Conservation (phyloP, 495 filamentous ascomycete species). For the Evansstolkia leycettana region DNA sequence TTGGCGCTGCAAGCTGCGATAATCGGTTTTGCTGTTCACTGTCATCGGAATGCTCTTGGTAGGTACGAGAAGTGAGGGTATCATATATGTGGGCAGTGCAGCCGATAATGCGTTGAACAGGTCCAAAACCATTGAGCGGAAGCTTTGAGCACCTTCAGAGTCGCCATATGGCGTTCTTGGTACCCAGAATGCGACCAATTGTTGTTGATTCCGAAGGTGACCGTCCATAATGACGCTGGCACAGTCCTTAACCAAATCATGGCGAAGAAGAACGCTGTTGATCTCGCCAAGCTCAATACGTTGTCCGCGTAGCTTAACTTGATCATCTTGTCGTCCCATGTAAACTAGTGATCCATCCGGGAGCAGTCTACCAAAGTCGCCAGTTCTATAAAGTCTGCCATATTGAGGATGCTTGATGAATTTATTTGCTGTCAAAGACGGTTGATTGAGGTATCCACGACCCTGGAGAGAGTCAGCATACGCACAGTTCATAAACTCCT, state of each 20-base stretch:
- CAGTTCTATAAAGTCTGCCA: conserved; percentile 59
- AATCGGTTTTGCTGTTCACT: conserved; percentile 51
- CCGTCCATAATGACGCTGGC: conserved; percentile 35
- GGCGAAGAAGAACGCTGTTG: conserved; percentile 37
- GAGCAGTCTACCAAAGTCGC: conserved; percentile 60
- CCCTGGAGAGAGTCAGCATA: conserved; percentile 13
- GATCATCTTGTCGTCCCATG: conserved; percentile 44
- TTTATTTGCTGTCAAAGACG: conserved; percentile 39
- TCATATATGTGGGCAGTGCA: conserved; percentile 51
- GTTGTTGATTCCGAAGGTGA: conserved; percentile 15
- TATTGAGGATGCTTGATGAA: conserved; percentile 53
- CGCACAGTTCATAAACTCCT: background rate
- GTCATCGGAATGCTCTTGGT: conserved; percentile 52
- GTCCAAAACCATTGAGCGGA: conserved; percentile 11
- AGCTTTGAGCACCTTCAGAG: conserved; percentile 1
- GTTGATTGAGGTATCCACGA: conserved; percentile 51
- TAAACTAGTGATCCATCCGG: conserved; percentile 54
- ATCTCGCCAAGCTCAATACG: conserved; percentile 58
- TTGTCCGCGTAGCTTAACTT: conserved; percentile 57
- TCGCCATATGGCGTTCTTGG: conserved; percentile 10
- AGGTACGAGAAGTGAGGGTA: conserved; percentile 56
- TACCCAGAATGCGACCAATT: conserved; percentile 49
- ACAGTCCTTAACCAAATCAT: conserved; percentile 34
- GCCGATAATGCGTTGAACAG: conserved; percentile 29
- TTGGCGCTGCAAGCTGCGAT: conserved; percentile 20